Conservation (phyloP, 78 protist species). For the Anaeramoeba flamelloides region DNA sequence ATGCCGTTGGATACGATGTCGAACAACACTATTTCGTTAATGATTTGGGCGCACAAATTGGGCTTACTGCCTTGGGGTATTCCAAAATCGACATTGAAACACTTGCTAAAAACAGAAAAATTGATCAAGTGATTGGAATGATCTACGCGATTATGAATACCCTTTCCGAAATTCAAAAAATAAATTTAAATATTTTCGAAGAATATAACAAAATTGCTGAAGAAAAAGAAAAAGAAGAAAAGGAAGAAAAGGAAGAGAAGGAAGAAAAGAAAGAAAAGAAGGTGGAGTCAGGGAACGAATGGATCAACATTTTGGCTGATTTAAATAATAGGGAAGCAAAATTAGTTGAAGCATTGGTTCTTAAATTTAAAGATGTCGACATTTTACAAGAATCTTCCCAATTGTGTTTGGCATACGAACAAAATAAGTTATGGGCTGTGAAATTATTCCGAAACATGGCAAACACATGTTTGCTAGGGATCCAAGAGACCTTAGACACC, state of each 20-base stretch:
- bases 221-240: not conserved
- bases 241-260: not conserved
- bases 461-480: constrained; percentile 8
- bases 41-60: constrained; percentile 44
- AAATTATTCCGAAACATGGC: constrained; percentile 20
- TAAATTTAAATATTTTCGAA: not conserved
- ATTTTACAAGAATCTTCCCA: constrained; percentile 12
- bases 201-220: not conserved
- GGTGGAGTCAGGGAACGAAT: not conserved
- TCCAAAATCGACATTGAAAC: not conserved
- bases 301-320: constrained; percentile 8
- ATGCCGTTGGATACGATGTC: constrained; percentile 36
- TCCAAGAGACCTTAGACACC: constrained; percentile 23
- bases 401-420: constrained; percentile 26
- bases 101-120: not conserved
- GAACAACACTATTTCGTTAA: constrained; percentile 25
- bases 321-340: constrained; percentile 9
- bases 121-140: constrained; percentile 32
- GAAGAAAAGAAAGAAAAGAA: not conserved
- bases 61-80: constrained; percentile 28
- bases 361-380: not conserved
- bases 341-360: constrained; percentile 8
- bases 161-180: constrained; percentile 9
- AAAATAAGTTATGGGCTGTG: constrained; percentile 15
- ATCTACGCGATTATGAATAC: constrained; percentile 34